Conservation (phyloP, 179 eudicot species). For the Camellia oleifera region DNA sequence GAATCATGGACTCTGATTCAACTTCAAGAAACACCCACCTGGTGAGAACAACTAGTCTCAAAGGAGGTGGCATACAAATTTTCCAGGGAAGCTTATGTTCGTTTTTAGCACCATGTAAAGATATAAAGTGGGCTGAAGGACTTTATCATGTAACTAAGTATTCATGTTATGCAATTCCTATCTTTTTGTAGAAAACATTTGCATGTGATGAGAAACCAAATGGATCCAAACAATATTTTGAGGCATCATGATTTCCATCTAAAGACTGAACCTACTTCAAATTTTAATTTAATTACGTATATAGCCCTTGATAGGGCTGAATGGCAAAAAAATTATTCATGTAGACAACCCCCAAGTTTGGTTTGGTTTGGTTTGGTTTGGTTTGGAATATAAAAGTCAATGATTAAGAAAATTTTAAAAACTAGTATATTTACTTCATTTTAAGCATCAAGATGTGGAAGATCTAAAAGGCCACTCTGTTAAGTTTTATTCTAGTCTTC, state of each 20-base stretch:
- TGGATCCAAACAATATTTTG: not conserved
- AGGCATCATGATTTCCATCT: not conserved
- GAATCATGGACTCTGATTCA: not conserved
- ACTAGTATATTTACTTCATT: not conserved
- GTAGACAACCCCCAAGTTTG: no score
- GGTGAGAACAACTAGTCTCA: not conserved
- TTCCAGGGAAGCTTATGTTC: not conserved
- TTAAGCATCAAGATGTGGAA: not conserved
- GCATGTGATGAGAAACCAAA: constrained; percentile 2
- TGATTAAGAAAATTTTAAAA: not conserved
- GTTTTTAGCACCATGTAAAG: constrained; percentile 5
- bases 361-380: no score
- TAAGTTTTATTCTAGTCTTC: not conserved
- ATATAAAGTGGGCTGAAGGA: not conserved
- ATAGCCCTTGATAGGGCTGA: no score
- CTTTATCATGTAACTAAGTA: not conserved
- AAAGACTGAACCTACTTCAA: not conserved
- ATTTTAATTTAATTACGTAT: not conserved
- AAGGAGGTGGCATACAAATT: not conserved
- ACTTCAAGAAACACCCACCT: not conserved
- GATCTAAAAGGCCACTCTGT: not conserved
- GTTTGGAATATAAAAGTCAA: not conserved
- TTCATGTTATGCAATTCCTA: not conserved
- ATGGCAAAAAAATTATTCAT: no score
- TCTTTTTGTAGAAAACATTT: not conserved